Base-by-base conservation (phyloP, 2,329 filamentous ascomycete species). In the Pseudocercospora crystallina region DNA sequence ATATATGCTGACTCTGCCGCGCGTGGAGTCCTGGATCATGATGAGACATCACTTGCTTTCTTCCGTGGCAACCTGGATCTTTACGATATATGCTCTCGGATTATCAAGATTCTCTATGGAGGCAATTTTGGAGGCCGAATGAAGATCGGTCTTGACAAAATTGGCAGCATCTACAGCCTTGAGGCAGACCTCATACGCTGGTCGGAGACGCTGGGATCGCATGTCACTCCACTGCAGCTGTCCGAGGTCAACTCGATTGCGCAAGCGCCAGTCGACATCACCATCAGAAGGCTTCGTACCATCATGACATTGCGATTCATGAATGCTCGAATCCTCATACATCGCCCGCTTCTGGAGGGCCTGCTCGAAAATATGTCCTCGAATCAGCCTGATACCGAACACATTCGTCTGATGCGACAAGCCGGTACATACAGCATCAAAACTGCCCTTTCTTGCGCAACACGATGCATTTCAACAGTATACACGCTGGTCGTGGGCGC, bases 311-410 rank as follows among this genome's bases (percentile, higher is more conserved):
- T 53, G 8, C 50, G 44, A 14, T 49, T 44, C 29, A 33, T 48
- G 13, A 53, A 48, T 31, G 38, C 44, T 10, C 44, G 50, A 14
- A 48, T 53, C n/a, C 15, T 48, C 12, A 37, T 53, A 14, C 50
- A 53, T 36, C 44, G 50, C 13, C 45, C 50, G 9, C 40, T 53
- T 29, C 29, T 53, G 3, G 50, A 53, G 14, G 45, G 50, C 13
- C 45, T 53, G 11, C 34, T 53, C 1, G 50, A 53, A 11, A 35
- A 35, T 3, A 26, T 32, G 15, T 26, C 10, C 3, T 37, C 36
- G 4, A 29, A 39, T 13, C 29, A 37, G 2, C n/a, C 45, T n/a
- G 39, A 53, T 29, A 9, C 36, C 9, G 29, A 40, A n/a, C 34
- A 44, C 13, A 31, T 48, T 12, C 14, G 41, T 8, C 12, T 40